These are phyloP conservation scores for Pythium diclinum DNA, from an alignment of 352 stramenopile species.

Conservation along the genomic window DNA sequence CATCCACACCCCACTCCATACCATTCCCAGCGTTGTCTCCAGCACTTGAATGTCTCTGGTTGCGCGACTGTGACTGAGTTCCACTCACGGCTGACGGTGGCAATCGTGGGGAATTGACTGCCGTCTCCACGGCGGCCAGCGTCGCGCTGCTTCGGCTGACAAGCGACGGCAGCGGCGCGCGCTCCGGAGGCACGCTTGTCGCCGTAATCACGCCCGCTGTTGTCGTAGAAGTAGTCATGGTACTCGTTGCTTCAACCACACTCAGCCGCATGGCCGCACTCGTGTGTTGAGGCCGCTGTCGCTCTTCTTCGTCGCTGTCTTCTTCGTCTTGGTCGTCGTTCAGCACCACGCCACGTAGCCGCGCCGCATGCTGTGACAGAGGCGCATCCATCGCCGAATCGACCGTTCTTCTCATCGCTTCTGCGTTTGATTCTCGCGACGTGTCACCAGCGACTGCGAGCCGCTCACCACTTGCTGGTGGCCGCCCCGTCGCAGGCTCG, in stretches of 20 bases:
- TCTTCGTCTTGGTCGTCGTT: slow-evolving; percentile 24
- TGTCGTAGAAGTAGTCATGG: neutral
- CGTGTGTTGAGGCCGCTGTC: neutral
- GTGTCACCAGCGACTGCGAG: slow-evolving; percentile 5
- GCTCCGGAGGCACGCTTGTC: neutral
- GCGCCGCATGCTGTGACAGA: neutral
- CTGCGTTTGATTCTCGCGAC: neutral
- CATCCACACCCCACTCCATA: slow-evolving; percentile 29
- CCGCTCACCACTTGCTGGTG: slow-evolving; percentile 24
- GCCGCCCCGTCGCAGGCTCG: slow-evolving; percentile 8
- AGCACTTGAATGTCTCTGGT: slow-evolving; percentile 20
- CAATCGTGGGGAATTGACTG: slow-evolving; percentile 6
- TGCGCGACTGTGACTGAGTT: slow-evolving; percentile 1
- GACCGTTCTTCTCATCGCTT: slow-evolving; percentile 2
- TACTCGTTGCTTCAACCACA: neutral
- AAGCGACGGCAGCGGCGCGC: slow-evolving; percentile 4
- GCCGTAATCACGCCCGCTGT: neutral
- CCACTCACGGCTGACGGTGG: neutral
- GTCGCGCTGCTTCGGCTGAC: slow-evolving; percentile 13
- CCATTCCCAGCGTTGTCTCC: slow-evolving; percentile 4
- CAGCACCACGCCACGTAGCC: slow-evolving; percentile 14
- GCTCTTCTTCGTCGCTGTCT: slow-evolving; percentile 13
- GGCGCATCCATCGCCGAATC: neutral
- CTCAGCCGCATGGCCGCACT: slow-evolving; percentile 3
- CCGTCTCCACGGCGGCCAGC: neutral